A percentile compares a stretch with the other conserved stretches of the same genome.
These are phyloP conservation scores for Oxalis stricta DNA, from an alignment of 441 rosid species.

Conservation along the genomic window DNA sequence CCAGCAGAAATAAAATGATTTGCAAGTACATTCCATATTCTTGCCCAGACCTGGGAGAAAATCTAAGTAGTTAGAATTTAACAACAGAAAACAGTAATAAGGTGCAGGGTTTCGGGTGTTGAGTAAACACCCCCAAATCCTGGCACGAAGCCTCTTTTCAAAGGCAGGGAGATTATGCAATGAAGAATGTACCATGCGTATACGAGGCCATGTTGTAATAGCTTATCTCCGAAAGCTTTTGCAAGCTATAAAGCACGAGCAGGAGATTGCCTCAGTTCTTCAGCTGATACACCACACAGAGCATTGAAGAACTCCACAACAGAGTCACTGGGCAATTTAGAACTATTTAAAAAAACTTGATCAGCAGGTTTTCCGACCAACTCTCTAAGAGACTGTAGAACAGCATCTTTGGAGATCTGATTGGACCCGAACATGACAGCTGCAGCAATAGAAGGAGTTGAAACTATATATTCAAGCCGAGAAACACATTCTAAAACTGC, in stretches of 20 bases:
- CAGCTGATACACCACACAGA: constrained; percentile 95
- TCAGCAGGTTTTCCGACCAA: constrained; percentile 92
- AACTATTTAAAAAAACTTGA: constrained; percentile 88
- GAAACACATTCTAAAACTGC: constrained; percentile 98
- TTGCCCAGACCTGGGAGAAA: constrained; percentile 90
- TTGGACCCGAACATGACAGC: constrained; percentile 97
- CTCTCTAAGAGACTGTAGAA: constrained; percentile 83
- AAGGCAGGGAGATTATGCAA: background rate
- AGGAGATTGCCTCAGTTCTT: constrained; percentile 93
- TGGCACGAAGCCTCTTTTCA: too few species aligned
- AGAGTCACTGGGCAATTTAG: constrained; percentile 85
- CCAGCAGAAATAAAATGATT: constrained; percentile 98
- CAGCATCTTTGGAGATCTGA: constrained; percentile 96
- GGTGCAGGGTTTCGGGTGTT: too few species aligned
- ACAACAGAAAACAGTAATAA: background rate
- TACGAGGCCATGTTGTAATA: constrained; percentile 98
- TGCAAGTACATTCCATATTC: constrained; percentile 96
- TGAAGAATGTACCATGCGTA: constrained; percentile 72
- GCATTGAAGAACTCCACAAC: constrained; percentile 97
- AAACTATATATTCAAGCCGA: constrained; percentile 87
- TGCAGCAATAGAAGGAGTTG: constrained; percentile 88
- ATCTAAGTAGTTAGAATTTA: constrained; percentile 9
- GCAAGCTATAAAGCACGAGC: constrained; percentile 99
- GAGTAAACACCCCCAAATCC: too few species aligned
- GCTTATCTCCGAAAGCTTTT: constrained; percentile 98